phyloP scores from a whole-genome alignment of 1,139 yeast species.

The Yamadazyma atlantica region DNA sequence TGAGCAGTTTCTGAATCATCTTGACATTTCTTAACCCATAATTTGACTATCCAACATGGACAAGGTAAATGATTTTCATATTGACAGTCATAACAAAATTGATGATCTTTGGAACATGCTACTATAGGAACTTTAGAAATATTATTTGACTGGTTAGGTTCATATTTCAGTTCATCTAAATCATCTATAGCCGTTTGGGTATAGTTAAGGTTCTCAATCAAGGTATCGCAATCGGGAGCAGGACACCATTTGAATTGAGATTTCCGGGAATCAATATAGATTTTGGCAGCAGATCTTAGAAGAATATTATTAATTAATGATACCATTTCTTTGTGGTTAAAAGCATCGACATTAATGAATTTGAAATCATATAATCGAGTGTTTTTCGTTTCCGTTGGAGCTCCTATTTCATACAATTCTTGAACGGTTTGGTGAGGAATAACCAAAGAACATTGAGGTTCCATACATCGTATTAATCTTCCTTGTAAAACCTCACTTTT shows the following conservation, averaged over 20 bases:
- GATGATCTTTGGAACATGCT: slow-evolving; percentile 62
- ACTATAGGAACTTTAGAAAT: slow-evolving; percentile 57
- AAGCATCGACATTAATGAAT: too few relatives aligned
- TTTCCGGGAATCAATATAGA: slow-evolving; percentile 51
- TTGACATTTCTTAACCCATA: slow-evolving; percentile 78
- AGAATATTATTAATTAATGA: slow-evolving; percentile 16
- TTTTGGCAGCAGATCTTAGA: slow-evolving; percentile 36
- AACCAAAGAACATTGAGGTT: slow-evolving; percentile 32
- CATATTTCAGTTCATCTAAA: slow-evolving; percentile 29
- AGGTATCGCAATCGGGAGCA: slow-evolving; percentile 68
- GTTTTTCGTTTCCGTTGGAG: too few relatives aligned
- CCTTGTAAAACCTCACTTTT: slow-evolving; percentile 52
- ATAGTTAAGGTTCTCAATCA: slow-evolving; percentile 12
- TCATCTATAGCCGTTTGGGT: slow-evolving; percentile 33
- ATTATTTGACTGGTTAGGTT: slow-evolving; percentile 16
- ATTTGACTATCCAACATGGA: slow-evolving; percentile 66
- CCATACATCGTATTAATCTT: slow-evolving; percentile 67
- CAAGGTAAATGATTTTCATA: slow-evolving; percentile 81
- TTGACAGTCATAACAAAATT: slow-evolving; percentile 79
- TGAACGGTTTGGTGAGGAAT: slow-evolving; percentile 30
- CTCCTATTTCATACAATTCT: slow-evolving; percentile 6
- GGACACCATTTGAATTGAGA: slow-evolving; percentile 76
- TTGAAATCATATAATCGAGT: too few relatives aligned
- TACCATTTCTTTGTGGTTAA: not conserved
- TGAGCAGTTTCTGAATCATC: slow-evolving; percentile 88